A percentile compares a stretch with the other conserved stretches of the same genome.
phyloP scores from a whole-genome alignment of 495 filamentous ascomycete species.

The Lasiosphaeria ovina region DNA sequence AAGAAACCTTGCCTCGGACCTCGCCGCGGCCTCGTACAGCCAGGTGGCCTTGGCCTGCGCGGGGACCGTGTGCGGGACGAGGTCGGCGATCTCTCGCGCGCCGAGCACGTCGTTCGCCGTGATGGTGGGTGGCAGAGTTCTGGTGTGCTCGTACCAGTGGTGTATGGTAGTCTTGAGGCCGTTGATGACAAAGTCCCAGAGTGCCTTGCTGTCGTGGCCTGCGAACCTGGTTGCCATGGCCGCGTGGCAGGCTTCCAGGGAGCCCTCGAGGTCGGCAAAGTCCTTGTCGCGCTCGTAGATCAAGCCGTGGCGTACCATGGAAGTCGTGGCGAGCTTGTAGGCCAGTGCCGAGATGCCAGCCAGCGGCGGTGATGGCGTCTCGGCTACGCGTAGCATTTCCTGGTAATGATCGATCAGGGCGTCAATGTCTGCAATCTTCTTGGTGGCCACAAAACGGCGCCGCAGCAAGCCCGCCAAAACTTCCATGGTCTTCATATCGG shows the following conservation, averaged over 20 bases:
- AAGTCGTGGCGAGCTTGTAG: neutral
- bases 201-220: neutral
- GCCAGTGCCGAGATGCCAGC: no score
- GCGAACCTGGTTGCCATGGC: neutral
- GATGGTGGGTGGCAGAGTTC: neutral
- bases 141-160: neutral
- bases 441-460: no score
- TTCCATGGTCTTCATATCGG: no score
- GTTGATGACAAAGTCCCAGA: neutral
- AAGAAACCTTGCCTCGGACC: neutral
- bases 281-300: neutral
- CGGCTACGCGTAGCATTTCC: no score
- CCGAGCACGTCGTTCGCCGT: neutral
- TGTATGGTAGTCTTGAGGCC: neutral
- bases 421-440: no score
- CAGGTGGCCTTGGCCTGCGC: neutral
- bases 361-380: no score
- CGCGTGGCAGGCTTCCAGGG: neutral
- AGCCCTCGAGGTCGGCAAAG: neutral
- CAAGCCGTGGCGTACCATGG: neutral
- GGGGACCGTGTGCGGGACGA: neutral
- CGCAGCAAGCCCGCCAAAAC: no score
- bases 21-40: neutral
- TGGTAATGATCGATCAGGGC: no score
- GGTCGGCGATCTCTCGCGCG: neutral